Evolutionary conservation across 2,329 filamentous ascomycete species (phyloP).

Genomic region (Neonectria coccinea): DNA sequence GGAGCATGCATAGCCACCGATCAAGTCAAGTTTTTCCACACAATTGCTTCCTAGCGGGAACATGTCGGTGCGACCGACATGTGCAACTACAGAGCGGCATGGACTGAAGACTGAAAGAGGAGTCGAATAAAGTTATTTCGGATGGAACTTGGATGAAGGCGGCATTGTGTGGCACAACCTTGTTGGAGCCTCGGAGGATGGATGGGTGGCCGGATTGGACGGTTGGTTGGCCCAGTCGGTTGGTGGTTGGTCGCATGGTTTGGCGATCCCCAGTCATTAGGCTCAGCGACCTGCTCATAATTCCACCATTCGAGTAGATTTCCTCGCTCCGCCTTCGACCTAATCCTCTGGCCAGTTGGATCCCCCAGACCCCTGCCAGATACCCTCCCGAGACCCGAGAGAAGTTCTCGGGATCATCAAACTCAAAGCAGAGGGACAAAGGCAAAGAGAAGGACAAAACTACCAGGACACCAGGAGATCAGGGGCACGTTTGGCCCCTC

Average conservation of each 20-base stretch:
- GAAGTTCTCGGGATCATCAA: constrained; percentile 16
- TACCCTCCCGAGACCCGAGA: constrained; percentile 13
- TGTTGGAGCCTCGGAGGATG: constrained; percentile 6
- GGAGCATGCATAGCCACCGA: constrained; percentile 11
- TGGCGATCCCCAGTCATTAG: constrained; percentile 29
- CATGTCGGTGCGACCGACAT: not conserved
- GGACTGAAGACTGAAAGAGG: constrained; percentile 1
- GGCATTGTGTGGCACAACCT: constrained; percentile 22
- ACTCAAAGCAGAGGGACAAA: not conserved
- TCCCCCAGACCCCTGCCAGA: not conserved
- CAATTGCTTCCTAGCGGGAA: not conserved
- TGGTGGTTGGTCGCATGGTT: constrained; percentile 21
- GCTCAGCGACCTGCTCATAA: constrained; percentile 9
- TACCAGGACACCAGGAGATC: not conserved
- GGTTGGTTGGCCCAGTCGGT: constrained; percentile 20
- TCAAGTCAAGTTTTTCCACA: constrained; percentile 12
- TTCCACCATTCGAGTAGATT: constrained; percentile 13
- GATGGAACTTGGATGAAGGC: constrained; percentile 4
- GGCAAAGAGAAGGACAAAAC: constrained; percentile 31
- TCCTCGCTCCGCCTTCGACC: constrained; percentile 4
- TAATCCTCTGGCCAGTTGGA: not conserved
- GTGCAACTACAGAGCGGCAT: not conserved
- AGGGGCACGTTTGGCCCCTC: constrained; percentile 12
- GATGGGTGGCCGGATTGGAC: constrained; percentile 22
- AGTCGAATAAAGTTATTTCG: not conserved